Evolutionary conservation across 2,329 filamentous ascomycete species (phyloP).

Genomic region (Fusarium sp.): DNA sequence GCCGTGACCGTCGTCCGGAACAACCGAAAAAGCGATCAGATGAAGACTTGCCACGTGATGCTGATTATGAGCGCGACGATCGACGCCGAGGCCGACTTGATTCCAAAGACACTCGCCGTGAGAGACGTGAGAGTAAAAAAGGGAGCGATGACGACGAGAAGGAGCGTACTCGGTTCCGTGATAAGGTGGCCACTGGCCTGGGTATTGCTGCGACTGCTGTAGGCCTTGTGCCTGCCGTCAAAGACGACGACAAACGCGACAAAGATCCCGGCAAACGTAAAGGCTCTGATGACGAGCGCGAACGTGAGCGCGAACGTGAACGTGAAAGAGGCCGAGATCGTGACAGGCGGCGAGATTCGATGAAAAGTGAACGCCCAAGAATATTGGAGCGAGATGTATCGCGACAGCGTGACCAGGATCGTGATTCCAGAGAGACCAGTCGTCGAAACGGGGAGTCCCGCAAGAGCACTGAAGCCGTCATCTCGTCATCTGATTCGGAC

Average conservation of each 20-base stretch:
- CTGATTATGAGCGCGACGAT: constrained; percentile 44
- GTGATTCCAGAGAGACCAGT: constrained; percentile 43
- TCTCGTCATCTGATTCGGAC: constrained; percentile 53
- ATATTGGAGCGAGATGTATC: constrained; percentile 27
- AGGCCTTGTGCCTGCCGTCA: constrained; percentile 51
- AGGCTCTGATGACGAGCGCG: constrained; percentile 46
- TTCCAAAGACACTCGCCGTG: constrained; percentile 41
- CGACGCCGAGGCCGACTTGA: constrained; percentile 41
- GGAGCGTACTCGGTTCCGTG: constrained; percentile 55
- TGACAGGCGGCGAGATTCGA: constrained; percentile 34
- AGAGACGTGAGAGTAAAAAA: constrained; percentile 45
- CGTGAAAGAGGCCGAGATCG: constrained; percentile 26
- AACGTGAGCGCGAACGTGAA: constrained; percentile 34
- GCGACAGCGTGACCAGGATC: constrained; percentile 35
- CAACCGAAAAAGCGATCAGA: constrained; percentile 45
- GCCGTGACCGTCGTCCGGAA: constrained; percentile 51
- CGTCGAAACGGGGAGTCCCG: constrained; percentile 52
- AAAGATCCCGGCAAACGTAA: constrained; percentile 44
- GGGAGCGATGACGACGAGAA: constrained; percentile 50
- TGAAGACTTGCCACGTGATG: constrained; percentile 43
- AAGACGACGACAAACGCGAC: constrained; percentile 53
- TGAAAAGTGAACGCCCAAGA: constrained; percentile 28
- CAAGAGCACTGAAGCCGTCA: constrained; percentile 48
- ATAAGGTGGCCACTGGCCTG: constrained; percentile 59
- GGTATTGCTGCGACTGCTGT: constrained; percentile 60